A percentile compares a stretch with the other conserved stretches of the same genome.
Evolutionary conservation across 345 rosid genomes (phyloP).

Genomic region (Iberis pinnata): DNA sequence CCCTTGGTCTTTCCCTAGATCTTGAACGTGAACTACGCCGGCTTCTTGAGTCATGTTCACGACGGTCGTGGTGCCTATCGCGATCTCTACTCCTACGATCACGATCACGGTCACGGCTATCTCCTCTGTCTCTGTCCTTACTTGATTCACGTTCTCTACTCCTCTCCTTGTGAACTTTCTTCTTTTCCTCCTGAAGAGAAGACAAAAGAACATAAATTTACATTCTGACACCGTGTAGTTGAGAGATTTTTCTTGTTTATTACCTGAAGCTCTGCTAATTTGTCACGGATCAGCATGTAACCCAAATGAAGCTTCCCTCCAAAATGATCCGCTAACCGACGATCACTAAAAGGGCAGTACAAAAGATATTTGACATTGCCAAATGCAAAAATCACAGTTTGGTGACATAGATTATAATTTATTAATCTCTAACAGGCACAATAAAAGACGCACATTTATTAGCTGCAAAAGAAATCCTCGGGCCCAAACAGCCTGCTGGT

Average conservation of each 20-base stretch:
- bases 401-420: not conserved
- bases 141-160: constrained; percentile 55
- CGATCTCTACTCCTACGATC: no score
- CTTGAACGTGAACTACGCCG: constrained; percentile 43
- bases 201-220: constrained; percentile 6
- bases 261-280: constrained; percentile 82
- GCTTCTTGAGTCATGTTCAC: constrained; percentile 56
- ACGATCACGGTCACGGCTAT: constrained; percentile 54
- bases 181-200: constrained; percentile 61
- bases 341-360: constrained; percentile 61
- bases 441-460: constrained; percentile 88
- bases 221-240: no score
- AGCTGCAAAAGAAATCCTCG: constrained; percentile 97
- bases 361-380: constrained; percentile 20
- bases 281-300: constrained; percentile 90
- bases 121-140: constrained; percentile 51
- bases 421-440: constrained; percentile 38
- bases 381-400: not conserved
- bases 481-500: constrained; percentile 98
- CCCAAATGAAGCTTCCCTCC: constrained; percentile 97
- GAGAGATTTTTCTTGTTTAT: not conserved
- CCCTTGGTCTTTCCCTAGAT: not conserved
- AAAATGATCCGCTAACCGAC: constrained; percentile 95
- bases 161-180: constrained; percentile 53
- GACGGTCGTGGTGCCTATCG: no score